These are phyloP conservation scores for Amylostereum areolatum DNA, from an alignment of 1,284 basidiomycete species.

Conservation along the genomic window DNA sequence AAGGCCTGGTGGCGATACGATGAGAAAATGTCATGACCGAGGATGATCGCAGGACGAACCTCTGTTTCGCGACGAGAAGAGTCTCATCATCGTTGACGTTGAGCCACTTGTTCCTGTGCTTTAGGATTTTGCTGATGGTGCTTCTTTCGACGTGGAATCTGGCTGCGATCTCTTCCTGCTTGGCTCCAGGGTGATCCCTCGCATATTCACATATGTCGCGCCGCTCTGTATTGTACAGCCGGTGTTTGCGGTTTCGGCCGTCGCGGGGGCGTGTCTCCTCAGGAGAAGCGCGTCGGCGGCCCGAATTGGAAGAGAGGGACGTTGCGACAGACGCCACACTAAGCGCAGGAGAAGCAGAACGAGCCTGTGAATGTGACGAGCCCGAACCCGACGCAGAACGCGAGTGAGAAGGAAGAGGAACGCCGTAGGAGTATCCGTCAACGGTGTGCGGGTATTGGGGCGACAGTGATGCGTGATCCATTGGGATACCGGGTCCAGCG, in stretches of 20 bases:
- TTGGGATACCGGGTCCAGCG: slow-evolving; percentile 20
- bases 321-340: slow-evolving; percentile 47
- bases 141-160: slow-evolving; percentile 80
- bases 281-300: slow-evolving; percentile 6
- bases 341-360: slow-evolving; percentile 55
- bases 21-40: slow-evolving; percentile 5
- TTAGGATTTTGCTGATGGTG: slow-evolving; percentile 91
- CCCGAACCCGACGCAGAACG: slow-evolving; percentile 36
- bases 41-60: slow-evolving; percentile 33
- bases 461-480: slow-evolving; percentile 7
- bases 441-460: slow-evolving; percentile 11
- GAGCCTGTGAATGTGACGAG: slow-evolving; percentile 27
- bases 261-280: neutral
- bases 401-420: slow-evolving; percentile 30
- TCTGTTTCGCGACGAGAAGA: slow-evolving; percentile 55
- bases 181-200: slow-evolving; percentile 52
- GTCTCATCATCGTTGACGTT: slow-evolving; percentile 54
- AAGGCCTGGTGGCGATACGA: slow-evolving; percentile 39
- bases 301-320: slow-evolving; percentile 26
- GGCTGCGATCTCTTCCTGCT: slow-evolving; percentile 78
- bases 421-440: slow-evolving; percentile 15
- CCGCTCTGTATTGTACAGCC: slow-evolving; percentile 68
- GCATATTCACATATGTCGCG: slow-evolving; percentile 74
- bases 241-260: slow-evolving; percentile 58
- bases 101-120: slow-evolving; percentile 79